Evolutionary conservation across 306 rosid species (phyloP).

Genomic region (Castanopsis chinensis): DNA sequence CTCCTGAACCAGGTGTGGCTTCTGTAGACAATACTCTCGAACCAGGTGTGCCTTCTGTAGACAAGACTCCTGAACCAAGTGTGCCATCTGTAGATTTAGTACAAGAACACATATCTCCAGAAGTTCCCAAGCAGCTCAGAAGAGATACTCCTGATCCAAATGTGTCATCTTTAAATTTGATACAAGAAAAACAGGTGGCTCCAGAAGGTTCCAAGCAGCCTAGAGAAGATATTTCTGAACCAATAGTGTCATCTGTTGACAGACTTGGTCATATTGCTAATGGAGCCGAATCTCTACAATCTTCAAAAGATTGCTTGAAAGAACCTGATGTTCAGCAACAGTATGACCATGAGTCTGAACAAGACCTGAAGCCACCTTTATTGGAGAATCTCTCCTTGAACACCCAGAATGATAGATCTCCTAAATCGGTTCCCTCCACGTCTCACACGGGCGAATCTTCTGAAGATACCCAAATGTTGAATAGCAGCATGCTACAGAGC

Average conservation of each 20-base stretch:
- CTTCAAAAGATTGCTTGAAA: constrained; percentile 36
- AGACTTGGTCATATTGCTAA: constrained; percentile 30
- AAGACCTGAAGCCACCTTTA: constrained; percentile 42
- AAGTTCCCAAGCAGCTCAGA: constrained; percentile 20
- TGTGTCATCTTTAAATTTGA: constrained; percentile 31
- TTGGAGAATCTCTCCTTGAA: constrained; percentile 35
- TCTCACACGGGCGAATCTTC: constrained; percentile 31
- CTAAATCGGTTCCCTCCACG: constrained; percentile 27
- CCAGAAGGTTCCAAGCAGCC: constrained; percentile 33
- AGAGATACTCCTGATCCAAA: constrained; percentile 19
- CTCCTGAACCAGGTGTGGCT: not conserved
- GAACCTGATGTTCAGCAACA: constrained; percentile 34
- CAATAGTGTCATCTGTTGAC: constrained; percentile 31
- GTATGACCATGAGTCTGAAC: constrained; percentile 36
- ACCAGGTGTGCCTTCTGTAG: not conserved
- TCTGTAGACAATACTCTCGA: constrained; percentile 12
- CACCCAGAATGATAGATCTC: constrained; percentile 27
- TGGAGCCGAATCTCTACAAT: constrained; percentile 37
- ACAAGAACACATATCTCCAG: not conserved
- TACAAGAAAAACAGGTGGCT: constrained; percentile 33
- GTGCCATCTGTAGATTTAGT: constrained; percentile 1
- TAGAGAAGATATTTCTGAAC: constrained; percentile 24
- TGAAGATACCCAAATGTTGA: constrained; percentile 39
- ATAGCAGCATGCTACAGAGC: constrained; percentile 28
- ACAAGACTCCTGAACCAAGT: not conserved